Base-by-base conservation (phyloP, 768 basidiomycete species). In the Naganishia randhawae region DNA sequence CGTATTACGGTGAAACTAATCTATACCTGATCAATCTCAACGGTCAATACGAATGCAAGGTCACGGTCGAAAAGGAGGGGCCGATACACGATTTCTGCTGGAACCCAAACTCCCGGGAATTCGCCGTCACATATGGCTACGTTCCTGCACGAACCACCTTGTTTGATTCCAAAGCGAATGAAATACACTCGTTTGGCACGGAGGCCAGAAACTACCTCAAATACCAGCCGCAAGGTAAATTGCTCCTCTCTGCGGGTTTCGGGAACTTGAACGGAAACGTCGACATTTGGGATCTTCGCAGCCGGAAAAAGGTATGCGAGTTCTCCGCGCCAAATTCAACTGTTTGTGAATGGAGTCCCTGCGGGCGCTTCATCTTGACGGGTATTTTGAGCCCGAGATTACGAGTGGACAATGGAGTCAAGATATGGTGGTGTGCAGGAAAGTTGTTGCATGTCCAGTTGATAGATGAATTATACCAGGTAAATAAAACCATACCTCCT, bases 1-100 rank as follows among this genome's bases (percentile, higher is more conserved):
- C 89, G 75, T 99, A 99, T 80, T 99, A 98, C 73, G 96, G 96
- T 64, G 95, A 98, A 83, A 96, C 94, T 2, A 91, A 91, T 63
- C 82, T 99, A 75, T 97, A 95, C 81, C 84, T 97, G 16, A 85
- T 98, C 70, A 92, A 88, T 71, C 87, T 92, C 19, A 89, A 91
- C 10, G 94, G 95, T 17, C 90, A 92, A 73, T 97, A 93, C 73
- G 94, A 97, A 77, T 92, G 91, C 76, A 84, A 92, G 32, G 89
- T 98, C 22, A 80, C 81, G 17, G 76, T 83, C 7, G 82, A 96
- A 81, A 97, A 96, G 82, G 95, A 98, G 70, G 96, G 96, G 0
- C 93, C 93, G 0, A 92, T 99, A 71, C 93, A 96, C 75, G 96
- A 98, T 77, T 96, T 95, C 69, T 81, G 86, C 17, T 99, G 96